Conservation (phyloP, 169 alveolate genomes). For the Condylostoma magnum region DNA sequence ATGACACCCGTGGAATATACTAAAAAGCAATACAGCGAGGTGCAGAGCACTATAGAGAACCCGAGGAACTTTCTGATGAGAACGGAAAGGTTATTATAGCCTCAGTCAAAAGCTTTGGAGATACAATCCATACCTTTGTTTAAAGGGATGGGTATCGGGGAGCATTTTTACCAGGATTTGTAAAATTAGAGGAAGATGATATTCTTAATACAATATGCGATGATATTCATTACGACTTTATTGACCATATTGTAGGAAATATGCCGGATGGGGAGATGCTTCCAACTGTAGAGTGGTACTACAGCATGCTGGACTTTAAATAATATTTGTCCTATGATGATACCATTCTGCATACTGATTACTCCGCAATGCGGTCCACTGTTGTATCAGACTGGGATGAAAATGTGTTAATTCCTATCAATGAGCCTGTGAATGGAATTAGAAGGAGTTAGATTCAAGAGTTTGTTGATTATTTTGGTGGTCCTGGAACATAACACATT, state of each 20-base stretch:
- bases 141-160: constrained; percentile 71
- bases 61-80: constrained; percentile 55
- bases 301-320: constrained; percentile 71
- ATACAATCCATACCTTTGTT: constrained; percentile 70
- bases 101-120: constrained; percentile 79
- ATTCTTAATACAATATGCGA: constrained; percentile 42
- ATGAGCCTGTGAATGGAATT: constrained; percentile 82
- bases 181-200: constrained; percentile 38
- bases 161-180: constrained; percentile 74
- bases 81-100: constrained; percentile 70
- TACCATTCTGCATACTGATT: constrained; percentile 75
- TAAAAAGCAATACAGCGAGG: constrained; percentile 75
- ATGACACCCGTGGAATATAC: constrained; percentile 65
- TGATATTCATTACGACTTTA: constrained; percentile 32
- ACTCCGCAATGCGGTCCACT: constrained; percentile 69
- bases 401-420: constrained; percentile 74
- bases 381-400: constrained; percentile 79
- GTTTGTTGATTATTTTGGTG: constrained; percentile 73
- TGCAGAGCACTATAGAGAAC: constrained; percentile 59
- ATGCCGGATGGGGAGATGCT: constrained; percentile 76
- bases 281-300: constrained; percentile 77
- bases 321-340: constrained; percentile 79
- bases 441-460: constrained; percentile 76
- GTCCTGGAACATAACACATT: constrained; percentile 81
- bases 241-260: constrained; percentile 81